A percentile compares a stretch with the other conserved stretches of the same genome.
These are phyloP conservation scores for Myriosclerotinia scirpicola DNA, from an alignment of 2,329 filamentous ascomycete species.

Conservation along the genomic window DNA sequence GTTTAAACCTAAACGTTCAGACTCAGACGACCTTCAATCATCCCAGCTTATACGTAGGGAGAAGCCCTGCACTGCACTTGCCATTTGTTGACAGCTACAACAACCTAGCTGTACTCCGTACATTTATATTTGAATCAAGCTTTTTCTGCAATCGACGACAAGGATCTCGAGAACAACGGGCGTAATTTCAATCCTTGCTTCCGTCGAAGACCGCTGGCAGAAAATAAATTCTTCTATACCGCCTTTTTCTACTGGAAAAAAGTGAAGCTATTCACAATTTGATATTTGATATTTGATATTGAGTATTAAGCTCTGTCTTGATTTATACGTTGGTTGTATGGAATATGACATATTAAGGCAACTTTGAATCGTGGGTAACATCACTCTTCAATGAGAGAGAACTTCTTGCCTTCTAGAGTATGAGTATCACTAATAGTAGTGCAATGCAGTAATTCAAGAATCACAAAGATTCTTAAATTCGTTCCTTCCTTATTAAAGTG, in stretches of 20 bases:
- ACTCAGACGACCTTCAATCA: slow-evolving; percentile 18
- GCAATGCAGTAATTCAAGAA: neutral
- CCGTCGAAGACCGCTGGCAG: slow-evolving; percentile 7
- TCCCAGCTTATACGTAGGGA: slow-evolving; percentile 13
- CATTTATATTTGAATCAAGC: slow-evolving; percentile 16
- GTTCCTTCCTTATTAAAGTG: neutral
- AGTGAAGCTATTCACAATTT: slow-evolving; percentile 17
- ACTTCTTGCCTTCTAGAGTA: neutral
- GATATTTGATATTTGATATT: slow-evolving; percentile 2
- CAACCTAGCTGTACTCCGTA: slow-evolving; percentile 5
- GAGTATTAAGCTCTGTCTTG: neutral
- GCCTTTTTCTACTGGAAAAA: neutral
- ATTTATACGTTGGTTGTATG: neutral
- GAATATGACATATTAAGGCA: neutral
- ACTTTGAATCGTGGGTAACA: neutral
- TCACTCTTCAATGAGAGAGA: neutral
- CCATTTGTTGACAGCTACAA: slow-evolving; percentile 18
- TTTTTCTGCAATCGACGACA: slow-evolving; percentile 21
- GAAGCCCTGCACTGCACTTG: slow-evolving; percentile 11
- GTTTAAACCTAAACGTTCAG: slow-evolving; percentile 12
- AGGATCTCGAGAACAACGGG: slow-evolving; percentile 17
- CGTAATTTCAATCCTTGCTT: slow-evolving; percentile 21
- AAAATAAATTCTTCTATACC: slow-evolving; percentile 1
- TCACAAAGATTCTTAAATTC: neutral
- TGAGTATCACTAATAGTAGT: neutral